Percentiles rank a stretch among this genome's conserved stretches.
These are phyloP conservation scores for Lentinula lateritia DNA, from an alignment of 768 basidiomycete genomes.

Conservation along the genomic window DNA sequence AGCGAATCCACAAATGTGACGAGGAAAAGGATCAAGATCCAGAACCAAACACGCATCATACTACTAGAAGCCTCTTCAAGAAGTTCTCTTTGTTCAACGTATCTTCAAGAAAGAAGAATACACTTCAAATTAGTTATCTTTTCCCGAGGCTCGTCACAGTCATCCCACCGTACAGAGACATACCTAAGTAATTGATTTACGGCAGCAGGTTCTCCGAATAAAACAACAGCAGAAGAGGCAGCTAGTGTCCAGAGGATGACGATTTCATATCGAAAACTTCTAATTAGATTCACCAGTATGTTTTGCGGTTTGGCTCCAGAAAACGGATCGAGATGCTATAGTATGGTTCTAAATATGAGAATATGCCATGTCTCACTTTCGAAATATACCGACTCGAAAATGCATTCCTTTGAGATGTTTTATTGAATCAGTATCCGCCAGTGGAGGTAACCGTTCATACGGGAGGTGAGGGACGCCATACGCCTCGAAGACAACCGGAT, in stretches of 20 bases:
- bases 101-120: too few relatives aligned
- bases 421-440: slow-evolving; percentile 55
- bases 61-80: too few relatives aligned
- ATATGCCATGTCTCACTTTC: too few relatives aligned
- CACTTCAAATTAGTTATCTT: too few relatives aligned
- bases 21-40: slow-evolving; percentile 34
- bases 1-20: slow-evolving; percentile 28
- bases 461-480: slow-evolving; percentile 8
- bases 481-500: slow-evolving; percentile 5
- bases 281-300: slow-evolving; percentile 40
- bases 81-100: too few relatives aligned
- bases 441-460: slow-evolving; percentile 39
- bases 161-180: neutral
- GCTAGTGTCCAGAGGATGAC: slow-evolving; percentile 21
- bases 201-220: slow-evolving; percentile 31
- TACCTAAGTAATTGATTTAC: slow-evolving; percentile 36
- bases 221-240: slow-evolving; percentile 16
- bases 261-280: slow-evolving; percentile 28
- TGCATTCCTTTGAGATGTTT: neutral
- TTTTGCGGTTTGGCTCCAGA: slow-evolving; percentile 33
- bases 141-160: too few relatives aligned
- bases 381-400: neutral
- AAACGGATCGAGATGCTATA: slow-evolving; percentile 30
- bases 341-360: too few relatives aligned
- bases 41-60: slow-evolving; percentile 16